Base-by-base conservation (phyloP, 2,329 filamentous ascomycete genomes). In the Clarireedia paspali region DNA sequence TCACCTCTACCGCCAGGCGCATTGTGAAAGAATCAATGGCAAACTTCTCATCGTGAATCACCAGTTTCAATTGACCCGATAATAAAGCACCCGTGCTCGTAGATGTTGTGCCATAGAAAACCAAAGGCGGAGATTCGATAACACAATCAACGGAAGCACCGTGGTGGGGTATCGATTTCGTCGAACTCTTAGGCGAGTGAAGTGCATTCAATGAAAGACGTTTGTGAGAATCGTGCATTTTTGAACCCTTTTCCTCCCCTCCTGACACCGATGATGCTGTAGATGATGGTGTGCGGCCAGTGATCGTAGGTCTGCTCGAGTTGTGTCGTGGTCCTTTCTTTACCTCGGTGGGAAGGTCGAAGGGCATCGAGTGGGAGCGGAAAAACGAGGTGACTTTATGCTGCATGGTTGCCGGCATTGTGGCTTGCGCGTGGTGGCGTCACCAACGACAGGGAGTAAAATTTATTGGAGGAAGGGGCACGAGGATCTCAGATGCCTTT, bases 71-170 rank as follows among this genome's bases (percentile, higher is more conserved):
- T 69, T 90, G 88, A 30, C 91, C 91, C 1, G 90, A 95, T 50
- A 96, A 81, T 58, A 96, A 76, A 6, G 91, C 90, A 56, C 92
- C 92, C 2, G 86, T 87, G 64, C 91, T 96, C 62, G 81, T 79
- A 59, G 84, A 79, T 0, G 88, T 78, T 24, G 80, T 76, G 60
- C 91, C 91, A 67, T 94, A 89, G 73, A 96, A 86, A 47, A 96
- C 82, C 17, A 92, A 78, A 9, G 66, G 66, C 5, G 66, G 65
- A 14, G 65, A 67, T 59, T 68, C 65, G 60, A 96, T 87, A 64
- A 78, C 71, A 65, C 86, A 53, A 47, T 65, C 60, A 5, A 69
- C 57, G 5, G 53, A 59, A 12, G 61, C 61, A 20, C 57, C 53
- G 36, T 61, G 53, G 49, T 64, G 63, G 38, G 62, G 54, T n/a